These are phyloP conservation scores for Penicillium sp. DNA, from an alignment of 2,329 filamentous ascomycete species.

Conservation along the genomic window DNA sequence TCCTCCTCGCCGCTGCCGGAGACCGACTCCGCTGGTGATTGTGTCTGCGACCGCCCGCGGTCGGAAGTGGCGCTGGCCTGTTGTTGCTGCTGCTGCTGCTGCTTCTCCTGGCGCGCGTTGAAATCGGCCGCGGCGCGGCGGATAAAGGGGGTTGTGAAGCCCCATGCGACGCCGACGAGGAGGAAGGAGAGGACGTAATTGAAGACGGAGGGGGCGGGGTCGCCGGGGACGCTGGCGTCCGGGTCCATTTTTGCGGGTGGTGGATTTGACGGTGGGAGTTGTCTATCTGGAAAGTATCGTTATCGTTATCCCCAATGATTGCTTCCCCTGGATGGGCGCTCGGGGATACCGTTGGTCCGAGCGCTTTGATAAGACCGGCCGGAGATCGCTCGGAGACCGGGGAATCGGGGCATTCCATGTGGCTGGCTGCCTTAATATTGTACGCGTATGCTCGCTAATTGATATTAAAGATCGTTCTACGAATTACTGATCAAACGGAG, in stretches of 20 bases:
- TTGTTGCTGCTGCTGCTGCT: not conserved
- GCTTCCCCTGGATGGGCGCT: not conserved
- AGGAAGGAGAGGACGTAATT: constrained; percentile 89
- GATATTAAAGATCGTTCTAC: too few relatives aligned
- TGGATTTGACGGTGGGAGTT: not conserved
- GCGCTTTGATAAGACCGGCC: not conserved
- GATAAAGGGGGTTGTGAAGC: constrained; percentile 90
- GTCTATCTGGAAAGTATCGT: not conserved
- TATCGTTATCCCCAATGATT: too few relatives aligned
- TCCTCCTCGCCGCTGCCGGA: constrained; percentile 12
- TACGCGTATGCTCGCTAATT: not conserved
- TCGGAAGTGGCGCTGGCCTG: constrained; percentile 5
- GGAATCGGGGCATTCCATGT: not conserved
- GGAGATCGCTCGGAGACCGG: not conserved
- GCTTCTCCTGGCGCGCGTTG: constrained; percentile 55
- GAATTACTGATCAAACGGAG: too few relatives aligned
- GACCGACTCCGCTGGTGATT: not conserved
- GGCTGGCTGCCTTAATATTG: too few relatives aligned
- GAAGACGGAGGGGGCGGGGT: constrained; percentile 51
- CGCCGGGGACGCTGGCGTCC: constrained; percentile 28
- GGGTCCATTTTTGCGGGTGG: constrained; percentile 32
- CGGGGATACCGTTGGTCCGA: constrained; percentile 1
- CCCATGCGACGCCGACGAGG: constrained; percentile 89
- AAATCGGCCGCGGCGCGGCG: constrained; percentile 78
- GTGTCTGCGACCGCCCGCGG: constrained; percentile 16